Evolutionary conservation across 176 grass and related monocot genomes (phyloP), one percentile per base, ranked within the genome.

Genomic region (Elaeis guineensis): DNA sequence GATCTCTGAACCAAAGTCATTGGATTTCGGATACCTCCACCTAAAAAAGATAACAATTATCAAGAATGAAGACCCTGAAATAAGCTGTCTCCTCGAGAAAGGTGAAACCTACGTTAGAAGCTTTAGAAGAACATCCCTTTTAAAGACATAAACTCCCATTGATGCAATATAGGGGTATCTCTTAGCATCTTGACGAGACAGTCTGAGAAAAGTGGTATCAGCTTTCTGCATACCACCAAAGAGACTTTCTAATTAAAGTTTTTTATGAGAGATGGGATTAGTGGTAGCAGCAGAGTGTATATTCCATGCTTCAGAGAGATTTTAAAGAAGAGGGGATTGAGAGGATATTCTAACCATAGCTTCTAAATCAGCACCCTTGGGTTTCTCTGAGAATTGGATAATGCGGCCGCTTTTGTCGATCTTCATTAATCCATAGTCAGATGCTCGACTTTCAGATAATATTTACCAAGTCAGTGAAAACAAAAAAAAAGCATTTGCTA

Each of bases 61-160:
- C 3, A 22, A 60, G 50, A 26, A 77, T 11, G 50, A 61, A 24
- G 5, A 64, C 30, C 19, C 12, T 35, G 7, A 15, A 55, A 3
- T 23, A 35, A 16, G 2, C 6, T 63, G 15, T 18, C 30, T 2
- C 28, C 65, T 28, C 23, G 49, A 2, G 2, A 32, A 22, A 19
- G 21, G 22, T 56, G 1, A 6, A 12, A 20, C 62, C 76, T 87
- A 88, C 84, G 65, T 84, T n/a, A 94, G 84, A 64, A 94, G 63
- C 25, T 85, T 71, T 55, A 85, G 63, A 30, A 94, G 74, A 20
- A 69, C 50, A 28, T 94, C 71, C 73, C 75, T 75, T 74, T 79
- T 94, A 24, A 94, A 94, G 52, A 87, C 74, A 67, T 94, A 94
- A 57, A 94, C 78, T 24, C 84, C 89, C 89, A 82, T 94, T n/a